These are phyloP conservation scores for Acanthamoeba quina DNA, from an alignment of 208 protist genomes.

Conservation along the genomic window DNA sequence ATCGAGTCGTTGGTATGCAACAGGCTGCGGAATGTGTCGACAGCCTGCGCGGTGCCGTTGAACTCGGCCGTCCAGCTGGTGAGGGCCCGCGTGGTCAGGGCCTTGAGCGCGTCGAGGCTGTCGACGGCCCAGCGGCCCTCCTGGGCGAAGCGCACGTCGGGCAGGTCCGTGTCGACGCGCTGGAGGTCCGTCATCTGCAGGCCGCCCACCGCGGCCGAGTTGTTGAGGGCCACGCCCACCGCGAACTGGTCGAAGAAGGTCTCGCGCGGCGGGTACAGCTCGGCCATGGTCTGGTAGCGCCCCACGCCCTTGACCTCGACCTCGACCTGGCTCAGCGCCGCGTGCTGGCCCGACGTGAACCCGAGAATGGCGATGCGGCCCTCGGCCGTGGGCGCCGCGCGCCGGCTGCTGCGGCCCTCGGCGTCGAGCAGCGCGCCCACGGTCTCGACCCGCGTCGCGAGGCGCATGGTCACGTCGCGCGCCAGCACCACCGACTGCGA, in stretches of 20 bases:
- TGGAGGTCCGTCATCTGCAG: neutral
- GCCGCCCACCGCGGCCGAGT: neutral
- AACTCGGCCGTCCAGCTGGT: neutral
- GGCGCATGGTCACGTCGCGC: neutral
- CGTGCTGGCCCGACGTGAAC: neutral
- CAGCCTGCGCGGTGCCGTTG: neutral
- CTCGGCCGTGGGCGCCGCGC: neutral
- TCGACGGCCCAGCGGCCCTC: neutral
- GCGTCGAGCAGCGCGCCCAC: neutral
- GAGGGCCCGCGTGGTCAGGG: neutral
- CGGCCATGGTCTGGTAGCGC: neutral
- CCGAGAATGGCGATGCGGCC: neutral
- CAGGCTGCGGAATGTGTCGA: constrained; percentile 18
- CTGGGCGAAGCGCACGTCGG: neutral
- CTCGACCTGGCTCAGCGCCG: neutral
- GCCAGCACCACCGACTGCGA: neutral
- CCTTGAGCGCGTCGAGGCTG: neutral
- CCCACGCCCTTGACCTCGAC: neutral
- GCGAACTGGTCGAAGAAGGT: constrained; percentile 29
- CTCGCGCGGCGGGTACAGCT: constrained; percentile 4
- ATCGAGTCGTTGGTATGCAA: constrained; percentile 32
- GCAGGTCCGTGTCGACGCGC: neutral
- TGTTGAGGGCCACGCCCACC: neutral
- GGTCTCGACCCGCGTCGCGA: neutral
- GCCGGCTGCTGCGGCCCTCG: neutral